These are phyloP conservation scores for Haplosporangium sp. DNA, from an alignment of 371 early-diverging fungal species.

Conservation along the genomic window DNA sequence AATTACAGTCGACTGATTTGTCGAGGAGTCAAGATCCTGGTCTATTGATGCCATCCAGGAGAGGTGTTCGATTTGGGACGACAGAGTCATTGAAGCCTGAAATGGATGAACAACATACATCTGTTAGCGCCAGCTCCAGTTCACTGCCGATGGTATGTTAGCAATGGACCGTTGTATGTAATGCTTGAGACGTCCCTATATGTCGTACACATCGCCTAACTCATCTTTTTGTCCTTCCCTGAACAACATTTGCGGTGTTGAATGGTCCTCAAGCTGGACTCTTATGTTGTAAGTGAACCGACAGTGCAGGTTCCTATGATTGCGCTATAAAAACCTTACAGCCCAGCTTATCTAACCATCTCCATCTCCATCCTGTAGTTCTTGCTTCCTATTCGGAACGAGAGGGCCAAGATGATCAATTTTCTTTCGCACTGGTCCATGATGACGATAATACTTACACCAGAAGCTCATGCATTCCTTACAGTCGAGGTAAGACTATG, in stretches of 20 bases:
- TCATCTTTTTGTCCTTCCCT: neutral
- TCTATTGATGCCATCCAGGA: no score
- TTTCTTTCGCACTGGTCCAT: slow-evolving; percentile 41
- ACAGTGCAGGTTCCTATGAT: neutral
- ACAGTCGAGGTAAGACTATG: slow-evolving; percentile 24
- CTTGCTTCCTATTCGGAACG: slow-evolving; percentile 18
- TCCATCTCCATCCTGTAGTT: slow-evolving; percentile 7
- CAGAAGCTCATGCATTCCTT: slow-evolving; percentile 33
- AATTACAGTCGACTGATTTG: no score
- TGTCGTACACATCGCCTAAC: neutral
- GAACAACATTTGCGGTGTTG: no score
- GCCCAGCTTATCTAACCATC: neutral
- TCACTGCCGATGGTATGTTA: no score
- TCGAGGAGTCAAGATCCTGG: no score
- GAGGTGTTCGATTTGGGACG: no score
- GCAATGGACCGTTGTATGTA: no score
- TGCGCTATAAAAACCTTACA: neutral
- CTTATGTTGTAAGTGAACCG: slow-evolving; percentile 19
- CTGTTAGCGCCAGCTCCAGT: no score
- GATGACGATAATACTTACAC: slow-evolving; percentile 34
- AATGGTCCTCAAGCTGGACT: slow-evolving; percentile 7
- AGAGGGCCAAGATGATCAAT: neutral
- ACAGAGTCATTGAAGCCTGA: no score
- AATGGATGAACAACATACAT: no score
- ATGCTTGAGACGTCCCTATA: no score